Evolutionary conservation across 352 stramenopile genomes (phyloP), one percentile per base, ranked within the genome.

Genomic region (Thraustochytrium aureum): DNA sequence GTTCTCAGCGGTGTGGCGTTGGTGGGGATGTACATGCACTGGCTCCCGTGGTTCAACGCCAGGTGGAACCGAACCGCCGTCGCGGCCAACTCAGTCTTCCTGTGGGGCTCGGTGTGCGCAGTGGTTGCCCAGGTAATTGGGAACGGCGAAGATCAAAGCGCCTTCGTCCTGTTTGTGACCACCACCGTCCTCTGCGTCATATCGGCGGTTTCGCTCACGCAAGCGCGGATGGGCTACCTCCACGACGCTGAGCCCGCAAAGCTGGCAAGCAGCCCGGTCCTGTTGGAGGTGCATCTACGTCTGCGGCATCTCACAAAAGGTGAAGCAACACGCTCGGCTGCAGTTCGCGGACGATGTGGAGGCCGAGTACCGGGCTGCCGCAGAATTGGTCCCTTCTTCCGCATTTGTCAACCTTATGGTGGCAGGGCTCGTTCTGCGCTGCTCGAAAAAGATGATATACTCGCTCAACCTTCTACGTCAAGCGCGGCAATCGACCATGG

Each of bases 391-490:
- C 41, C 5, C 3, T n/a, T 35, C 52, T 4, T 52, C 37, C 30
- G 50, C 50, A 12, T 79, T 59, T 74, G 38, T 79, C n/a, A 64
- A 67, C 12, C 52, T 79, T 7, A 32, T 59, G 22, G 10, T 73
- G 26, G 69, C 69, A 12, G 33, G 47, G 5, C 38, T 17, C 20
- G 32, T 39, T 14, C 39, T 67, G 0, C 6, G 20, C 17, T n/a
- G 30, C 20, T 5, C 47, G 3, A 79, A 79, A 35, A 79, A 74
- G 56, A 73, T 79, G 4, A 35, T 79, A 32, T 79, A 56, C 35
- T 41, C 37, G 37, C 56, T 79, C 2, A 79, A 79, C 22, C 32
- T 64, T 2, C 65, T 79, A 45, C 41, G 50, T 22, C 4, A 37
- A 14, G 69, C 69, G 14, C n/a, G 38, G 17, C 37, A 79, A 3